Percentiles rank a stretch among this genome's conserved stretches.
Evolutionary conservation across 169 alveolate species (phyloP).

Genomic region (Plasmodium yoelii): DNA sequence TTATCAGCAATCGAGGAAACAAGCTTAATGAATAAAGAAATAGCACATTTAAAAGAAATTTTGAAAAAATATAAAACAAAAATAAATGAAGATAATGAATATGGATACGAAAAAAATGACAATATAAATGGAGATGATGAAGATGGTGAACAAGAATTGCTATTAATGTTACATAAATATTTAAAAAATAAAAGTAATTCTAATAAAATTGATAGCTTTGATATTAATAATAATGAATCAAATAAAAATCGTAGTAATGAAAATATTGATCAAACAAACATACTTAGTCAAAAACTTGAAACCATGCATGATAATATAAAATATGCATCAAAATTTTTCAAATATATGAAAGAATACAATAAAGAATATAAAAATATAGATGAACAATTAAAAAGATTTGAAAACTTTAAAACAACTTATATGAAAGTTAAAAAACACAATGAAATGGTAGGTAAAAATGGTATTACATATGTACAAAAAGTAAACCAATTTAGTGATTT

Average conservation of each 20-base stretch:
- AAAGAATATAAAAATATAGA: constrained; percentile 30
- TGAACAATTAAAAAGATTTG: constrained; percentile 48
- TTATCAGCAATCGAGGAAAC: neutral
- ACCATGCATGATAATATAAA: constrained; percentile 17
- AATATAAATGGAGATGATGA: neutral
- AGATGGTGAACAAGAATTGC: constrained; percentile 4
- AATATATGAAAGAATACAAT: constrained; percentile 54
- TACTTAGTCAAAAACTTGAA: neutral
- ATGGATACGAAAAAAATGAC: neutral
- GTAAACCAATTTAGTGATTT: constrained; percentile 59
- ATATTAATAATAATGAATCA: neutral
- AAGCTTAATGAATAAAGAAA: constrained; percentile 29
- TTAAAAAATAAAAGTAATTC: constrained; percentile 19
- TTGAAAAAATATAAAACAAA: constrained; percentile 17
- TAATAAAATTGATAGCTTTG: neutral
- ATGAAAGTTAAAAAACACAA: constrained; percentile 27
- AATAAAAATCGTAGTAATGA: neutral
- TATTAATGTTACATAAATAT: constrained; percentile 23
- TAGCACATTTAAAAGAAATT: constrained; percentile 12
- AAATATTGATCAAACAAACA: neutral
- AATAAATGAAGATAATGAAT: neutral
- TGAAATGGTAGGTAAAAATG: neutral
- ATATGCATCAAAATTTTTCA: constrained; percentile 43
- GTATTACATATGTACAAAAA: constrained; percentile 21
- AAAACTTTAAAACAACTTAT: constrained; percentile 41